Evolutionary conservation across 306 rosid species (phyloP).

Genomic region (Quillaja saponaria): DNA sequence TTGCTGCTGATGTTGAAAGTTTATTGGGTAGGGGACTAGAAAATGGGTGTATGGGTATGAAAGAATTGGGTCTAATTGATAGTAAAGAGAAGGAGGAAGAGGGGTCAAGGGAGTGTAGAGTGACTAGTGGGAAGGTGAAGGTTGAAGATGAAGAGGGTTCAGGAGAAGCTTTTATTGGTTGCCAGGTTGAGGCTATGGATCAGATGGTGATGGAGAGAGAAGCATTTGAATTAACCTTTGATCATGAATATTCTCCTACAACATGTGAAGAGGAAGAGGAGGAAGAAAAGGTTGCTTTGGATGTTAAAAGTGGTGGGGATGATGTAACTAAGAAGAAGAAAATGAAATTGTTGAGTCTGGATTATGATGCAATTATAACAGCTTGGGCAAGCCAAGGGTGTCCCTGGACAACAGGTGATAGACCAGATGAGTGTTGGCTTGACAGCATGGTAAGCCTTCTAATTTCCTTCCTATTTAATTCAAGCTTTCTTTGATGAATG

Average conservation of each 20-base stretch:
- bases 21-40: constrained; percentile 72
- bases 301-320: neutral
- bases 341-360: constrained; percentile 61
- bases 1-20: constrained; percentile 92
- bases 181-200: constrained; percentile 32
- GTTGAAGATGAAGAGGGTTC: constrained; percentile 42
- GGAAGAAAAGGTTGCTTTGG: constrained; percentile 14
- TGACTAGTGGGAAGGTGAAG: constrained; percentile 43
- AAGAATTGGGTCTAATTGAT: constrained; percentile 66
- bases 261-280: constrained; percentile 47
- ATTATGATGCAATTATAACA: constrained; percentile 70
- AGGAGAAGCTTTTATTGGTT: neutral
- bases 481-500: neutral
- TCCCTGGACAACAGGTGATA: constrained; percentile 71
- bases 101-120: constrained; percentile 29
- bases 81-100: constrained; percentile 38
- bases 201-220: constrained; percentile 58
- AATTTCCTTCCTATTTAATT: neutral
- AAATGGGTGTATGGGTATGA: constrained; percentile 74
- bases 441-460: constrained; percentile 54
- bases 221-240: constrained; percentile 57
- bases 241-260: constrained; percentile 42
- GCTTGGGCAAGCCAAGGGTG: constrained; percentile 76
- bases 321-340: constrained; percentile 24
- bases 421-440: constrained; percentile 59